Conservation (phyloP, 768 basidiomycete genomes). For the Leccinum uliginosum region DNA sequence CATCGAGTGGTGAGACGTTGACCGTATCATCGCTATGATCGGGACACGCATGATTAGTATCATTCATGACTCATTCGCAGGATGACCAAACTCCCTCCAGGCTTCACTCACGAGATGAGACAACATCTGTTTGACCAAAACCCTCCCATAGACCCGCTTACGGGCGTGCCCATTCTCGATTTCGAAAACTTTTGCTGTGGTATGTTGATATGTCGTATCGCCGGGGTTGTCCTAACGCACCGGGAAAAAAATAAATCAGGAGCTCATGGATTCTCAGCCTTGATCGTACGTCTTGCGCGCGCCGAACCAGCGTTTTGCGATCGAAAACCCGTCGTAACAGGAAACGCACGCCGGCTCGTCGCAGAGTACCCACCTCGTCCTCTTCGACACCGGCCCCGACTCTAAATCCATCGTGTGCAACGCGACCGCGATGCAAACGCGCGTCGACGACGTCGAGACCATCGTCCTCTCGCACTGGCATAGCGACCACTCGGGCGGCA, state of each 20-base stretch:
- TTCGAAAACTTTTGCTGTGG: conserved; percentile 71
- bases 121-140: conserved; percentile 54
- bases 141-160: conserved; percentile 38
- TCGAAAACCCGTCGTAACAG: conserved; percentile 29
- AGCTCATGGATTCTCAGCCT: conserved; percentile 80
- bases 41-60: not conserved
- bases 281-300: conserved; percentile 56
- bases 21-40: not conserved
- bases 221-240: not conserved
- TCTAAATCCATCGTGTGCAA: conserved; percentile 72
- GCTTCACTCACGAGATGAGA: conserved; percentile 68
- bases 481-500: conserved; percentile 68
- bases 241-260: conserved; percentile 35
- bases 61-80: conserved; percentile 33
- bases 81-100: conserved; percentile 77
- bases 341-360: conserved; percentile 54
- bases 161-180: conserved; percentile 62
- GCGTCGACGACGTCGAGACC: conserved; percentile 50
- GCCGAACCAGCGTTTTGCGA: too few relatives aligned
- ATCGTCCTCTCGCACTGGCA: conserved; percentile 82
- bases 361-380: conserved; percentile 49
- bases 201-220: conserved; percentile 23
- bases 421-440: conserved; percentile 52
- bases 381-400: conserved; percentile 87
- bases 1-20: conserved; percentile 67